Evolutionary conservation across 2,329 filamentous ascomycete genomes (phyloP).

Genomic region (Capronia coronata): DNA sequence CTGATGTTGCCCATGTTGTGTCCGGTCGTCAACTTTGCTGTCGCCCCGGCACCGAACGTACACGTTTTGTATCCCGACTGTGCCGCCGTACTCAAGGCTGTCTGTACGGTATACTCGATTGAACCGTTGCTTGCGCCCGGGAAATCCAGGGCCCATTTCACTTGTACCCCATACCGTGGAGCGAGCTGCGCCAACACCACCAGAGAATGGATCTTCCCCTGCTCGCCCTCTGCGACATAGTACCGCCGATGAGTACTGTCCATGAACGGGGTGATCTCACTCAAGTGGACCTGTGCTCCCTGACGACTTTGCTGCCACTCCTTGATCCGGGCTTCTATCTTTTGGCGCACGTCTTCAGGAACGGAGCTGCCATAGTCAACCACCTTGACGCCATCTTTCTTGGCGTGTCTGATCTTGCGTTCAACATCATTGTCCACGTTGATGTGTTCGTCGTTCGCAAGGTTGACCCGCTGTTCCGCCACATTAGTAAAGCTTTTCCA

Average conservation of each 20-base stretch:
- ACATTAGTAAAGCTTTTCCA: conserved; percentile 87
- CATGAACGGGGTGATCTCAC: conserved; percentile 82
- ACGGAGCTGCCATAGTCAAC: conserved; percentile 60
- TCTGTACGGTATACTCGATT: conserved; percentile 74
- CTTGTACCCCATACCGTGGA: conserved; percentile 79
- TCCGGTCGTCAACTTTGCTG: conserved; percentile 65
- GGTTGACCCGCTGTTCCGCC: conserved; percentile 80
- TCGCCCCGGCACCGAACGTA: conserved; percentile 82
- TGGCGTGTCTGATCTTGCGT: conserved; percentile 71
- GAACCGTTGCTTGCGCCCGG: conserved; percentile 74
- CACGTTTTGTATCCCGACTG: conserved; percentile 57
- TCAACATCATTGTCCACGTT: conserved; percentile 59
- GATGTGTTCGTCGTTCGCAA: conserved; percentile 60
- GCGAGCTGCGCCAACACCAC: conserved; percentile 75
- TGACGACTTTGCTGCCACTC: conserved; percentile 76
- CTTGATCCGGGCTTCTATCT: conserved; percentile 64
- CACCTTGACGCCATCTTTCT: conserved; percentile 77
- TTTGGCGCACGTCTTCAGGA: conserved; percentile 59
- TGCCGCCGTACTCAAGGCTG: conserved; percentile 58
- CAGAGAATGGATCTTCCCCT: conserved; percentile 66
- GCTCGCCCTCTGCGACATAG: conserved; percentile 68
- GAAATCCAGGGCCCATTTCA: conserved; percentile 95
- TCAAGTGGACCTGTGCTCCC: conserved; percentile 81
- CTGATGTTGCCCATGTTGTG: conserved; percentile 74
- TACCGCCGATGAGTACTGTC: conserved; percentile 78